These are phyloP conservation scores for Barbarea vulgaris DNA, from an alignment of 345 rosid genomes.

Conservation along the genomic window DNA sequence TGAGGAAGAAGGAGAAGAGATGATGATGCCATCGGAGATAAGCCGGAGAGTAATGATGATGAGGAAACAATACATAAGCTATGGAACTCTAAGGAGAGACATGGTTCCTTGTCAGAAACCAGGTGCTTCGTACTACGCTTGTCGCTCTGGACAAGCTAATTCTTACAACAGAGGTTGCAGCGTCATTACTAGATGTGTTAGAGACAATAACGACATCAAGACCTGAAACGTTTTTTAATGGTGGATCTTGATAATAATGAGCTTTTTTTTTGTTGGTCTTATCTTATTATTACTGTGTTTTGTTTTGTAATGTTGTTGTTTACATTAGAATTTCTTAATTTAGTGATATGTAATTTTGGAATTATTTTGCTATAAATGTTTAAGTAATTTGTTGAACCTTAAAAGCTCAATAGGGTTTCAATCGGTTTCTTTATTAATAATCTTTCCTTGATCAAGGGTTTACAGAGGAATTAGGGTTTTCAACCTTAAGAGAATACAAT, in stretches of 20 bases:
- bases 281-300: neutral
- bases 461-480: no score
- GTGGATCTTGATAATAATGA: neutral
- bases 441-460: no score
- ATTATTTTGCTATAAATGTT: conserved; percentile 11
- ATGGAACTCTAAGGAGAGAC: conserved; percentile 77
- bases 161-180: conserved; percentile 75
- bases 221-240: conserved; percentile 27
- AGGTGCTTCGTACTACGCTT: conserved; percentile 87
- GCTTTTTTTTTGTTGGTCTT: neutral
- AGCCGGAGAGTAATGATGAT: conserved; percentile 65
- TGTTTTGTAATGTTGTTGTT: conserved; percentile 34
- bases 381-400: no score
- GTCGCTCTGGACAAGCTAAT: conserved; percentile 66
- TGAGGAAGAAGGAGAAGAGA: conserved; percentile 35
- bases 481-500: no score
- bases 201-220: conserved; percentile 50
- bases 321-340: neutral
- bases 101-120: conserved; percentile 86
- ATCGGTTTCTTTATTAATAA: no score
- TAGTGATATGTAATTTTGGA: neutral
- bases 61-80: conserved; percentile 79
- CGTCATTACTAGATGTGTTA: conserved; percentile 78
- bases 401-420: no score
- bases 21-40: conserved; percentile 80